Evolutionary conservation across 2,329 filamentous ascomycete genomes (phyloP), one percentile per base, ranked within the genome.

Genomic region (Monosporascus sp.): DNA sequence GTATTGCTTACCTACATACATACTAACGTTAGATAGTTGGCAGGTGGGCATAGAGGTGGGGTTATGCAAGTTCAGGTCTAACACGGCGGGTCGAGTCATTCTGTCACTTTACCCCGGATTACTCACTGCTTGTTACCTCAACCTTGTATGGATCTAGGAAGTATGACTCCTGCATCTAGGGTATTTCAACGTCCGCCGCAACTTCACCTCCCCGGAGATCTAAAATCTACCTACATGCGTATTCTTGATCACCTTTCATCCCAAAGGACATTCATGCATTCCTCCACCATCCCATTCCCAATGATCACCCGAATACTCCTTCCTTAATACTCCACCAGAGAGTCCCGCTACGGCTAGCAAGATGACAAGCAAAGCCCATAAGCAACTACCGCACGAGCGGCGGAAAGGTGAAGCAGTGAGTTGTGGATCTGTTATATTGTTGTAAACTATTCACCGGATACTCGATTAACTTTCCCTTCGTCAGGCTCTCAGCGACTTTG

Each of bases 401-500:
- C 87, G 90, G 61, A 90, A 89, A 74, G 91, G 91, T 61, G 92
- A 97, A 75, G 84, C 89, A 56, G 90, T 93, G 81, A 55, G 81
- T 17, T 46, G n/a, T 24, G 18, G 22, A 9, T 35, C 31, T 63
- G 17, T 45, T 37, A 47, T 35, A 25, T 35, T 27, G 35, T 48
- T 17, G 27, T 37, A 9, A 9, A 22, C 18, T 15, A 31, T 18
- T 47, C 50, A 43, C 53, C 25, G 20, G 37, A 37, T 39, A 45
- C 25, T 37, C 43, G 37, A 31, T 47, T 49, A 37, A 58, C 49
- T 49, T n/a, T 31, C 37, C 43, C 9, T 39, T 22, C 47, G 0
- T 48, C 14, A 81, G 80, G 92, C 93, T 14, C 80, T 99, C 52
- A 94, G 89, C 75, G 94, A 97, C 64, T 99, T 99, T 69, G 91